Evolutionary conservation across 176 grass and related monocot species (phyloP).

Genomic region (Oryza australiensis): DNA sequence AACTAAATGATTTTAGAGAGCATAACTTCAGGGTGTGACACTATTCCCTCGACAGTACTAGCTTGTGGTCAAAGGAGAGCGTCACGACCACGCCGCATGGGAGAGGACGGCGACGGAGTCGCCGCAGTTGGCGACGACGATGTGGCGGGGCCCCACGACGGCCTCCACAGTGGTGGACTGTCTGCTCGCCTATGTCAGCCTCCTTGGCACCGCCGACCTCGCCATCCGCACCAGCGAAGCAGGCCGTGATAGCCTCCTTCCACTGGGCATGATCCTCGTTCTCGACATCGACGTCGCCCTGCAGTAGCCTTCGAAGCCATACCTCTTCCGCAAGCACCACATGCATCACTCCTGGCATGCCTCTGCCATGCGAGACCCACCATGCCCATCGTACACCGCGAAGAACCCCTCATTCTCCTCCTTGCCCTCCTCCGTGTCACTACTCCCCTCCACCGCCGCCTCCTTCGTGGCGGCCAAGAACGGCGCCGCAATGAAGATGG

Average conservation of each 20-base stretch:
- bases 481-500: slow-evolving; percentile 23
- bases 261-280: slow-evolving; percentile 12
- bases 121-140: slow-evolving; percentile 79
- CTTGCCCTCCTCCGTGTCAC: not conserved
- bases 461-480: not conserved
- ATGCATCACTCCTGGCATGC: slow-evolving; percentile 51
- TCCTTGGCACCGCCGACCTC: slow-evolving; percentile 35
- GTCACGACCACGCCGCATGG: slow-evolving; percentile 56
- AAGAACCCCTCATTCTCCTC: slow-evolving; percentile 34
- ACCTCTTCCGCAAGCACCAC: slow-evolving; percentile 70
- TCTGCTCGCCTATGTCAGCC: not conserved
- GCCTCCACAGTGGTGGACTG: slow-evolving; percentile 55
- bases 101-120: slow-evolving; percentile 68
- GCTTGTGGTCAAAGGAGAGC: slow-evolving; percentile 81
- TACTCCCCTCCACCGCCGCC: not conserved
- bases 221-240: slow-evolving; percentile 62
- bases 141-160: slow-evolving; percentile 44
- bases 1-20: too few species aligned
- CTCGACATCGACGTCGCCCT: too few species aligned
- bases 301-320: not conserved
- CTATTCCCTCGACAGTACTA: too few species aligned
- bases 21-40: too few species aligned
- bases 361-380: slow-evolving; percentile 46
- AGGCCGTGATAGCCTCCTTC: slow-evolving; percentile 49
- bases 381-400: slow-evolving; percentile 66